Evolutionary conservation across 1,284 basidiomycete species (phyloP).

Genomic region (Cryptococcus deneoformans): DNA sequence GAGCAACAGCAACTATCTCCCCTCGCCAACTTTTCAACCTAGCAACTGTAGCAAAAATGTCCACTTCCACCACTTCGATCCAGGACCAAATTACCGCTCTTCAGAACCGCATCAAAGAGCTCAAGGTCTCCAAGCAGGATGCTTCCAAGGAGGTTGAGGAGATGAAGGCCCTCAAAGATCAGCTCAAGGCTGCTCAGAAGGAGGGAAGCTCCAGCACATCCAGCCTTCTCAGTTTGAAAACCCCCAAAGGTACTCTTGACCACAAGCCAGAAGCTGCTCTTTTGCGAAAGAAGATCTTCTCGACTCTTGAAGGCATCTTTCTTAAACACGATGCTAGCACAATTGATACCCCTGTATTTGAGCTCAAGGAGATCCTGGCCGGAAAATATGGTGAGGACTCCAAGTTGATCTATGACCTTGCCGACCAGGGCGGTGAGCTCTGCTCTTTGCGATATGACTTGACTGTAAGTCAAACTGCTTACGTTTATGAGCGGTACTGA

Average conservation of each 20-base stretch:
- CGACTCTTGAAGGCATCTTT: conserved; percentile 84
- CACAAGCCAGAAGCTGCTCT: conserved; percentile 92
- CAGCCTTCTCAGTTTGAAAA: conserved; percentile 30
- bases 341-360: conserved; percentile 97
- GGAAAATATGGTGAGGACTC: conserved; percentile 98
- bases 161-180: conserved; percentile 47
- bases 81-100: conserved; percentile 42
- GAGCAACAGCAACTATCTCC: not conserved
- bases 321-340: conserved; percentile 85
- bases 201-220: conserved; percentile 7
- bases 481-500: not conserved
- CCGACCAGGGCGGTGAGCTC: conserved; percentile 98
- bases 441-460: conserved; percentile 94
- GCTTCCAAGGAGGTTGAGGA: conserved; percentile 45
- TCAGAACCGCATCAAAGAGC: conserved; percentile 42
- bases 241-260: conserved; percentile 83
- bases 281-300: conserved; percentile 85
- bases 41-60: conserved; percentile 7
- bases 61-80: conserved; percentile 12
- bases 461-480: conserved; percentile 57
- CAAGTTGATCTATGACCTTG: conserved; percentile 97
- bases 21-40: not conserved
- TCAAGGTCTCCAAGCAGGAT: conserved; percentile 47
- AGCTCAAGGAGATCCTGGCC: conserved; percentile 90
- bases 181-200: conserved; percentile 31